A percentile compares a stretch with the other conserved stretches of the same genome.
phyloP scores from a whole-genome alignment of 129 eudicot genomes.

The Pulicaria dysenterica region DNA sequence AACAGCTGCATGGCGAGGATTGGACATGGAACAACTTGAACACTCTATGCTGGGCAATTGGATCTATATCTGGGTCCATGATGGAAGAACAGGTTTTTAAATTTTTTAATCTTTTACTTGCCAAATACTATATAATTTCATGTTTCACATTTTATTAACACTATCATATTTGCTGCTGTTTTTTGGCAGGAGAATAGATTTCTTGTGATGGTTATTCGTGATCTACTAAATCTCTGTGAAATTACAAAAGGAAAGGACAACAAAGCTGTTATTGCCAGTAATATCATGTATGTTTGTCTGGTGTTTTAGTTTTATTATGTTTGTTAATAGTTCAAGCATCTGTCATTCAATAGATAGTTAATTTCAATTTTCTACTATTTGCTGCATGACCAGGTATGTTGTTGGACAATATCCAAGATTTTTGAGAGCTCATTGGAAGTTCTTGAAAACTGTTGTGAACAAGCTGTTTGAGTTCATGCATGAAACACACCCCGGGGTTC shows the following conservation, averaged over 20 bases:
- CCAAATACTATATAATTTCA: neutral
- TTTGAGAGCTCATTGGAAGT: slow-evolving; percentile 98
- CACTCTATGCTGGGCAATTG: slow-evolving; percentile 98
- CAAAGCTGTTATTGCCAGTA: slow-evolving; percentile 99
- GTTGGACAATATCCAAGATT: slow-evolving; percentile 99
- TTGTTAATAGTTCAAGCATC: neutral
- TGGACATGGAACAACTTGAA: slow-evolving; percentile 99
- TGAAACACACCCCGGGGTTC: slow-evolving; percentile 99
- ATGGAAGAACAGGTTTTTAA: slow-evolving; percentile 85
- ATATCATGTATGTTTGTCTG: slow-evolving; percentile 70
- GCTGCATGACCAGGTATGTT: slow-evolving; percentile 72
- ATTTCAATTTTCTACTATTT: slow-evolving; percentile 22
- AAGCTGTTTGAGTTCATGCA: slow-evolving; percentile 99
- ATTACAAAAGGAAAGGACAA: slow-evolving; percentile 96
- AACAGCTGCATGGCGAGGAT: slow-evolving; percentile 90
- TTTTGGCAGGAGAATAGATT: slow-evolving; percentile 88
- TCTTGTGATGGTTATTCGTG: slow-evolving; percentile 98
- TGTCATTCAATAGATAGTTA: neutral
- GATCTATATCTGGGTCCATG: slow-evolving; percentile 99
- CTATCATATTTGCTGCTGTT: slow-evolving; percentile 6
- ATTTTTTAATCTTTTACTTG: neutral
- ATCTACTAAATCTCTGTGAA: slow-evolving; percentile 91
- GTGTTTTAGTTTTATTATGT: neutral
- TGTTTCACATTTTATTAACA: slow-evolving; percentile 3
- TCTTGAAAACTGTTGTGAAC: slow-evolving; percentile 94